phyloP scores from a whole-genome alignment of 305 asterid species.

The Fraxinus angustifolia region DNA sequence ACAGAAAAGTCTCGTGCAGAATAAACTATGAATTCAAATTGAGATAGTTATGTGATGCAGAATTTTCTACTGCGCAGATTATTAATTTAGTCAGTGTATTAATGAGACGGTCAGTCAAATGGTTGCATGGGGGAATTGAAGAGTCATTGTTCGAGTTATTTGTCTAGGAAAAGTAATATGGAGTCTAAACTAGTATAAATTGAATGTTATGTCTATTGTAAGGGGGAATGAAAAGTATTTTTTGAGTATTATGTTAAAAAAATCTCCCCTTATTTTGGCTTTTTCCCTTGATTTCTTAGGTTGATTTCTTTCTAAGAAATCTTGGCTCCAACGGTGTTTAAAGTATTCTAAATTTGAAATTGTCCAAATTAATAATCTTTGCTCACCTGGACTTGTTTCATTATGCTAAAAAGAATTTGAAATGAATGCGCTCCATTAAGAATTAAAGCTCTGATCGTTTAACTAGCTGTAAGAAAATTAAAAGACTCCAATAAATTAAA shows the following conservation, averaged over 20 bases:
- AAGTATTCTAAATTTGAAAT: background rate
- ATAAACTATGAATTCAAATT: background rate
- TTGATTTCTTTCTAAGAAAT: background rate
- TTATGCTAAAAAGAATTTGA: background rate
- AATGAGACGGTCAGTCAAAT: background rate
- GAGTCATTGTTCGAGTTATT: background rate
- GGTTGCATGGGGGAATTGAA: background rate
- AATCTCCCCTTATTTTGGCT: background rate
- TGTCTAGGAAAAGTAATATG: background rate
- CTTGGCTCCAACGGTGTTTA: background rate
- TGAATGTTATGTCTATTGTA: background rate
- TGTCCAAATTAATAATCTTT: background rate
- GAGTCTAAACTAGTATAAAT: background rate
- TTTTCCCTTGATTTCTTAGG: background rate
- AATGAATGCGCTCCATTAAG: background rate
- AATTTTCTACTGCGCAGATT: background rate
- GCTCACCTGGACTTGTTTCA: background rate
- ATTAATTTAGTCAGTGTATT: background rate
- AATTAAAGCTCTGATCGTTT: background rate
- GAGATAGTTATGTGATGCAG: background rate
- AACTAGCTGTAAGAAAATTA: background rate
- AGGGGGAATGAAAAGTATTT: background rate
- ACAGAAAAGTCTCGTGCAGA: background rate
- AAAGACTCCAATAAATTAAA: background rate
- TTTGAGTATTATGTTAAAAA: background rate